These are phyloP conservation scores for Escallonia herrerae DNA, from an alignment of 129 eudicot species.

Conservation along the genomic window DNA sequence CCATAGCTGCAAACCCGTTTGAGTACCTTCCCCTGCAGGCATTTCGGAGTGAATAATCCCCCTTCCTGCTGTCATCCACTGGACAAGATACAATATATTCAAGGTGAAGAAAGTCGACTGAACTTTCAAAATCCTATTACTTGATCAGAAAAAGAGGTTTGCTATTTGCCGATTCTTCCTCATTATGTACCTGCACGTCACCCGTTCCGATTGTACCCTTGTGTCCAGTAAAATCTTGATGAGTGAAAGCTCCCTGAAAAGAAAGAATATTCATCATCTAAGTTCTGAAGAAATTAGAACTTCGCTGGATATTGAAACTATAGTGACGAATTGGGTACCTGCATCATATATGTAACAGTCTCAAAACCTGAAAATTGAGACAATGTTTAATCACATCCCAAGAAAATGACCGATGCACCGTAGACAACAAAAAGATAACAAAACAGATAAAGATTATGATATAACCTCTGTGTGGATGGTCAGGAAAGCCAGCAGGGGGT, in stretches of 20 bases:
- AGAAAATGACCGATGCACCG: too few species aligned
- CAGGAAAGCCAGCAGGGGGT: conserved; percentile 94
- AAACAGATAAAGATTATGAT: neutral
- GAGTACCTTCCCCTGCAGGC: conserved; percentile 80
- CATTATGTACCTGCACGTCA: conserved; percentile 80
- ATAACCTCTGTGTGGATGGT: conserved; percentile 91
- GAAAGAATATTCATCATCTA: neutral
- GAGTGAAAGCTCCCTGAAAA: conserved; percentile 70
- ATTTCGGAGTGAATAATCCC: conserved; percentile 94
- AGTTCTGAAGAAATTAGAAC: neutral
- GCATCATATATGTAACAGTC: conserved; percentile 90
- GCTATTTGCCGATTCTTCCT: too few species aligned
- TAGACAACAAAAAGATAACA: neutral
- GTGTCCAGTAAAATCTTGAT: conserved; percentile 93
- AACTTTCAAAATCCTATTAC: too few species aligned
- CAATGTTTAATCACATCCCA: neutral
- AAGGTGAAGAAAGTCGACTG: too few species aligned
- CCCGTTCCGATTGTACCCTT: conserved; percentile 79
- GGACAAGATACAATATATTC: conserved; percentile 3
- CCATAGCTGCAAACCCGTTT: conserved; percentile 88
- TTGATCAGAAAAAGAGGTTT: too few species aligned
- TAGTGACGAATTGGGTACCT: conserved; percentile 33
- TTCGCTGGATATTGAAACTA: neutral
- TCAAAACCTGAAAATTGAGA: conserved; percentile 53
- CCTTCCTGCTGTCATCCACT: conserved; percentile 99